A percentile compares a stretch with the other conserved stretches of the same genome.
Conservation (phyloP, 2,329 filamentous ascomycete genomes). For the Parastagonospora avenae region DNA sequence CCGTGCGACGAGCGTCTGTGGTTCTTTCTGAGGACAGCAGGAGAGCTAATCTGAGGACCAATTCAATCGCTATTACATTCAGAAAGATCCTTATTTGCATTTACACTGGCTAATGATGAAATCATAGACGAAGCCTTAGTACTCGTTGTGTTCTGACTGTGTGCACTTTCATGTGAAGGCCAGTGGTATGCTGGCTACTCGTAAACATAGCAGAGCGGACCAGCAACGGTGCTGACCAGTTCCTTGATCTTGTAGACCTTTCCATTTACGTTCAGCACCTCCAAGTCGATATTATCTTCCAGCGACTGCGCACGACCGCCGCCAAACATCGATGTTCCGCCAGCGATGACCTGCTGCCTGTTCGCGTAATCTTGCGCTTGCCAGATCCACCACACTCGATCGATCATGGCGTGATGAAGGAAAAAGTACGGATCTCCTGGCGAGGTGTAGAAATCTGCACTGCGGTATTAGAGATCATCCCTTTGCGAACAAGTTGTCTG, state of each 20-base stretch:
- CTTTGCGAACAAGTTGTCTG: not conserved
- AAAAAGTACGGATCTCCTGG: constrained; percentile 56
- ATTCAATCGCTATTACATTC: not conserved
- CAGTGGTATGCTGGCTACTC: constrained; percentile 18
- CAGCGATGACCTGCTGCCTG: constrained; percentile 49
- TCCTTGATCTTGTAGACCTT: constrained; percentile 48
- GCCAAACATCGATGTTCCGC: constrained; percentile 52
- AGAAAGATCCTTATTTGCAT: not conserved
- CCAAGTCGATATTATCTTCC: constrained; percentile 47
- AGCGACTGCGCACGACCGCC: constrained; percentile 26
- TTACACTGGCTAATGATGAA: not conserved
- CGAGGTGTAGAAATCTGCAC: constrained; percentile 49
- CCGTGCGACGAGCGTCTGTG: constrained; percentile 18
- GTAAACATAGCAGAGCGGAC: constrained; percentile 57
- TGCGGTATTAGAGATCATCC: not conserved
- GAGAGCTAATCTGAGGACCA: constrained; percentile 46
- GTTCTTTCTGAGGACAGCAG: constrained; percentile 39
- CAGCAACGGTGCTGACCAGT: constrained; percentile 53
- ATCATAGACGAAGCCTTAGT: not conserved
- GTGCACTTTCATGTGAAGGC: not conserved
- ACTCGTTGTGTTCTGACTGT: not conserved
- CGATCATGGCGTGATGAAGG: constrained; percentile 57
- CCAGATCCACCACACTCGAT: constrained; percentile 57
- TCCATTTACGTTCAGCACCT: constrained; percentile 42
- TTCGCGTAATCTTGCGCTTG: constrained; percentile 51